A percentile compares a stretch with the other conserved stretches of the same genome.
phyloP scores from a whole-genome alignment of 306 rosid species.

The Begonia masoniana region DNA sequence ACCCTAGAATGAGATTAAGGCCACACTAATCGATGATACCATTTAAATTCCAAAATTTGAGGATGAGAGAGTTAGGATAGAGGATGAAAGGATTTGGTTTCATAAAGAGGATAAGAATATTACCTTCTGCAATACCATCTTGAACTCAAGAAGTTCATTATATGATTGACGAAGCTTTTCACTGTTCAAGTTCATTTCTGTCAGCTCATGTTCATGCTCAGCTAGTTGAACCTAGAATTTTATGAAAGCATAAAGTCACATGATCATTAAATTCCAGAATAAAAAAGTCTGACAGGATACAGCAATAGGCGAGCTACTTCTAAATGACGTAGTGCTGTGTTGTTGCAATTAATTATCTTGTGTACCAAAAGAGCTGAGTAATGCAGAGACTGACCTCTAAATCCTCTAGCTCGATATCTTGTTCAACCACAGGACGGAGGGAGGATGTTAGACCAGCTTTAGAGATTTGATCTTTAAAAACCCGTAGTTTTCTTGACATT shows the following conservation, averaged over 20 bases:
- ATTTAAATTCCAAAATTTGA: too few species aligned
- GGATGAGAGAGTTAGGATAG: too few species aligned
- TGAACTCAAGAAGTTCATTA: constrained; percentile 94
- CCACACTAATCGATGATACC: too few species aligned
- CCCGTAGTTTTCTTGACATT: constrained; percentile 91
- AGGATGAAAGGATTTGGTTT: too few species aligned
- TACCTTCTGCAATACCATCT: constrained; percentile 94
- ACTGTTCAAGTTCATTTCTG: constrained; percentile 82
- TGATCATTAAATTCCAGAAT: too few species aligned
- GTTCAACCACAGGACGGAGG: constrained; percentile 43
- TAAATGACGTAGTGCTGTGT: too few species aligned
- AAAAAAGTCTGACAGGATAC: too few species aligned
- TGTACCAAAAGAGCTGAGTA: too few species aligned
- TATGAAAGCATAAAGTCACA: too few species aligned
- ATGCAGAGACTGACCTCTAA: constrained; percentile 50
- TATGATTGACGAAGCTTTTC: constrained; percentile 83
- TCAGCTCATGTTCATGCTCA: constrained; percentile 91
- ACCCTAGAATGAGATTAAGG: too few species aligned
- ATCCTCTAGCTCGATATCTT: constrained; percentile 70
- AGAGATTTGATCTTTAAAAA: constrained; percentile 84
- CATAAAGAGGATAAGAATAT: constrained; percentile 1
- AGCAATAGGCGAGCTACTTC: too few species aligned
- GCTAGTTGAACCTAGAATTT: constrained; percentile 57
- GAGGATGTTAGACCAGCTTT: constrained; percentile 68
- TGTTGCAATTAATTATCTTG: too few species aligned